Conservation (phyloP, 257 asterid species). For the Capsicum baccatum region DNA sequence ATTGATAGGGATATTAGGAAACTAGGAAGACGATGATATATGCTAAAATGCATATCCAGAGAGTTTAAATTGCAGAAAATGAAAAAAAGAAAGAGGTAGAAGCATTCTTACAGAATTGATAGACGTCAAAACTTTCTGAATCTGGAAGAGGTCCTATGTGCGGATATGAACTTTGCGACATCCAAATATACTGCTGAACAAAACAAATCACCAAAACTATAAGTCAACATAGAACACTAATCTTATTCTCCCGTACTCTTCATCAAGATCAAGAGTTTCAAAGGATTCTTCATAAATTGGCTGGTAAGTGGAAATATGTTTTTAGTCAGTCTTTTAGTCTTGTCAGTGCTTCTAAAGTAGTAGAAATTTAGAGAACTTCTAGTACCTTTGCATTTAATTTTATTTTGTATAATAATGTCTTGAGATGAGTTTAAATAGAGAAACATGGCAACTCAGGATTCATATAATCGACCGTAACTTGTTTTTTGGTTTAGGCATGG, state of each 20-base stretch:
- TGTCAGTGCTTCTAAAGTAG: background rate
- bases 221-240: background rate
- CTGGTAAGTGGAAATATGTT: background rate
- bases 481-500: too few species aligned
- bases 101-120: background rate
- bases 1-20: slow-evolving; percentile 16
- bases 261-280: background rate
- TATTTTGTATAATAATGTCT: too few species aligned
- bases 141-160: background rate
- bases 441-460: too few species aligned
- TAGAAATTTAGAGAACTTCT: background rate
- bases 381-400: background rate
- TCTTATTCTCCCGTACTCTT: slow-evolving; percentile 3
- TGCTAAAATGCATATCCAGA: background rate
- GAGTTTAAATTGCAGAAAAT: slow-evolving; percentile 8
- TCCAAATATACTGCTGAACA: background rate
- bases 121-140: slow-evolving; percentile 16
- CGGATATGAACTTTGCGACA: background rate
- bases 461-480: too few species aligned
- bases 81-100: background rate
- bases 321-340: background rate
- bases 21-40: slow-evolving; percentile 8
- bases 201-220: slow-evolving; percentile 4
- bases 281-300: slow-evolving; percentile 17
- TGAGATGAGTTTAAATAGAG: too few species aligned